These are phyloP conservation scores for Annulohypoxylon stygium DNA, from an alignment of 495 filamentous ascomycete genomes.

Conservation along the genomic window DNA sequence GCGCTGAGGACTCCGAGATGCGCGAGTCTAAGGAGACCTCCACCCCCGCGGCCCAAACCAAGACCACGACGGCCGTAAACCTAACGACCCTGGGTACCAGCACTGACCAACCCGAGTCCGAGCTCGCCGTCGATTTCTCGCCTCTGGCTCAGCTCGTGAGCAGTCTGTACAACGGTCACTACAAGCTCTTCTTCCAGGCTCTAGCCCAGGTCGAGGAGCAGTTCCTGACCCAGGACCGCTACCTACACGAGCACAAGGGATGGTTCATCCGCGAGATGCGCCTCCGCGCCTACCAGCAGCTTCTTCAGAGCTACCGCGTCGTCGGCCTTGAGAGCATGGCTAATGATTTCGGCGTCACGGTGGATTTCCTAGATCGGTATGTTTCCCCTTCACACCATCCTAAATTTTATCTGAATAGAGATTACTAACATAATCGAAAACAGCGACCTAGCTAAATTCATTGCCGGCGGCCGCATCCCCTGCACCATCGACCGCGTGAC, in stretches of 20 bases:
- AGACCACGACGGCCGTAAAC: conserved; percentile 78
- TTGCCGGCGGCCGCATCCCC: conserved; percentile 90
- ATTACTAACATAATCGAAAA: conserved; percentile 5
- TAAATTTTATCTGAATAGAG: neutral
- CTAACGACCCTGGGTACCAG: conserved; percentile 81
- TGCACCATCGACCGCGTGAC: conserved; percentile 96
- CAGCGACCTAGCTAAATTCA: conserved; percentile 97
- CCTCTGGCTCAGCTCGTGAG: conserved; percentile 89
- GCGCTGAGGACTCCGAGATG: conserved; percentile 84
- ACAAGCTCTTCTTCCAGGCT: conserved; percentile 91
- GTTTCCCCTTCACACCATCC: conserved; percentile 36
- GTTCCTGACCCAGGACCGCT: conserved; percentile 93
- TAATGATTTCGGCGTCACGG: conserved; percentile 92
- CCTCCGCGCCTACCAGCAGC: conserved; percentile 92
- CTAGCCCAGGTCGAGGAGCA: conserved; percentile 92
- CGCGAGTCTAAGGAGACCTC: conserved; percentile 63
- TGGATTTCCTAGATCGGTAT: conserved; percentile 95
- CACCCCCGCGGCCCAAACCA: conserved; percentile 65
- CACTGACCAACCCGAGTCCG: conserved; percentile 77
- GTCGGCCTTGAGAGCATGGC: conserved; percentile 97
- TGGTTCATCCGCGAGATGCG: conserved; percentile 99
- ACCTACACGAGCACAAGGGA: conserved; percentile 89
- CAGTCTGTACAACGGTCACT: conserved; percentile 92
- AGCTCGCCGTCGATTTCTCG: conserved; percentile 79
- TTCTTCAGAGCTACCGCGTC: conserved; percentile 97